Conservation (phyloP, 2,329 filamentous ascomycete species). For the Talaromyces rugulosus region DNA sequence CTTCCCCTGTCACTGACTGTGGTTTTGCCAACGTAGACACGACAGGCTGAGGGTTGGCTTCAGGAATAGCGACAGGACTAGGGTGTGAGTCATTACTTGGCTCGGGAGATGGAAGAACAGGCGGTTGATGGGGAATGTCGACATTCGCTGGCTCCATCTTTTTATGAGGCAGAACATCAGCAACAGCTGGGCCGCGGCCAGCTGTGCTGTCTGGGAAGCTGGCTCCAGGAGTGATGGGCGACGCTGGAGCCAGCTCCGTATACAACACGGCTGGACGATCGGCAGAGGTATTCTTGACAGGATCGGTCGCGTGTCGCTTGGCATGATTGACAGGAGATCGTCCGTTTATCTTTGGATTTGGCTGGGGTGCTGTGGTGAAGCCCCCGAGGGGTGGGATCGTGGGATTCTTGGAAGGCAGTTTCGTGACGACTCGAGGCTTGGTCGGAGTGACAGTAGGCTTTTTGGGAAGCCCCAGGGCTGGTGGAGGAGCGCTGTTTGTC, state of each 20-base stretch:
- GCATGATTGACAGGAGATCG: not conserved
- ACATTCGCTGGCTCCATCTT: conserved; percentile 7
- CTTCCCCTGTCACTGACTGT: not conserved
- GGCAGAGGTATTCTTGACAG: not conserved
- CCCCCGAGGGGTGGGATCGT: not conserved
- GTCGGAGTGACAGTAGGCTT: not conserved
- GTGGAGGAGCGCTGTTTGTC: not conserved
- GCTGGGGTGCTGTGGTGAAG: not conserved
- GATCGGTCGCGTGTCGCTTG: not conserved
- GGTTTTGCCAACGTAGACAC: not conserved
- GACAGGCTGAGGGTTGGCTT: conserved; percentile 11
- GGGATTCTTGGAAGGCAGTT: not conserved
- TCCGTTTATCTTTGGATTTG: not conserved
- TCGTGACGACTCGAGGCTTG: not conserved
- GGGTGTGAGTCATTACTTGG: conserved; percentile 24
- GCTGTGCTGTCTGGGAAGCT: conserved; percentile 2
- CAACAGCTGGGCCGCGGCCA: not conserved
- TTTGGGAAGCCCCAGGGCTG: not conserved
- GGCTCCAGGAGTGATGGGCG: conserved; percentile 9
- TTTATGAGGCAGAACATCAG: not conserved
- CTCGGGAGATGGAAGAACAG: conserved; percentile 26
- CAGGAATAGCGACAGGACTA: conserved; percentile 21
- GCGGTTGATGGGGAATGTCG: not conserved
- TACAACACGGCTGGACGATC: not conserved
- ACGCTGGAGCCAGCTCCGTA: not conserved